Percentiles rank a stretch among this genome's conserved stretches.
Evolutionary conservation across 2,329 filamentous ascomycete genomes (phyloP).

Genomic region (Elsinoe perseae): DNA sequence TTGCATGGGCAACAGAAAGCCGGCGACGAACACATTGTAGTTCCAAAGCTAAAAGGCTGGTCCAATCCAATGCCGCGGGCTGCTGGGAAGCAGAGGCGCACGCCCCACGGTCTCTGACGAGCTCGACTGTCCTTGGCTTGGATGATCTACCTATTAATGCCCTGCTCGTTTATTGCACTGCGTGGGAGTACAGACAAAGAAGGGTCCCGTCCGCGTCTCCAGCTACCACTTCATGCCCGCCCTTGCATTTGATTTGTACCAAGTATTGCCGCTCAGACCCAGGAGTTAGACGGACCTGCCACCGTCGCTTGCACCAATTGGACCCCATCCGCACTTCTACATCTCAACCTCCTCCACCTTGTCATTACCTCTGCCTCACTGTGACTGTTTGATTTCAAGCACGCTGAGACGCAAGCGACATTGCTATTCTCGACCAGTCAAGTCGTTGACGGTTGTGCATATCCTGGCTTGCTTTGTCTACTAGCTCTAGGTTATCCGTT

Average conservation of each 20-base stretch:
- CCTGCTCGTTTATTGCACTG: slow-evolving; percentile 10
- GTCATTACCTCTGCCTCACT: neutral
- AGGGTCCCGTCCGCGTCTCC: slow-evolving; percentile 4
- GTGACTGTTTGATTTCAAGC: slow-evolving; percentile 8
- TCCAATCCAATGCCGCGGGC: neutral
- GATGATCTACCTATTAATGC: slow-evolving; percentile 14
- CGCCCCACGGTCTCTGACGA: slow-evolving; percentile 11
- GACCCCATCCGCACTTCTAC: neutral
- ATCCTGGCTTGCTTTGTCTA: neutral
- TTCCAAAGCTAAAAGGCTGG: neutral
- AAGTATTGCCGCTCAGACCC: neutral
- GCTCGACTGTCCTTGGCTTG: slow-evolving; percentile 7
- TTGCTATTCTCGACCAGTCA: neutral
- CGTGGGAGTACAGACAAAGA: slow-evolving; percentile 6
- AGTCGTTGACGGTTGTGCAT: neutral
- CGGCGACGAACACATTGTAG: slow-evolving; percentile 1
- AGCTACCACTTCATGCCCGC: slow-evolving; percentile 10
- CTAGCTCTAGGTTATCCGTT: slow-evolving; percentile 13
- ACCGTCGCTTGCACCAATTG: neutral
- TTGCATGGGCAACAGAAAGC: neutral
- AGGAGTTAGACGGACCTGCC: neutral
- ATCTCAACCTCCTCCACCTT: neutral
- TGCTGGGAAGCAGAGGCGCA: neutral
- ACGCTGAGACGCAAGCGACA: slow-evolving; percentile 7
- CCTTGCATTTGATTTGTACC: slow-evolving; percentile 7